Conservation (phyloP, 1,284 basidiomycete species). For the Heterobasidion irregulare region DNA sequence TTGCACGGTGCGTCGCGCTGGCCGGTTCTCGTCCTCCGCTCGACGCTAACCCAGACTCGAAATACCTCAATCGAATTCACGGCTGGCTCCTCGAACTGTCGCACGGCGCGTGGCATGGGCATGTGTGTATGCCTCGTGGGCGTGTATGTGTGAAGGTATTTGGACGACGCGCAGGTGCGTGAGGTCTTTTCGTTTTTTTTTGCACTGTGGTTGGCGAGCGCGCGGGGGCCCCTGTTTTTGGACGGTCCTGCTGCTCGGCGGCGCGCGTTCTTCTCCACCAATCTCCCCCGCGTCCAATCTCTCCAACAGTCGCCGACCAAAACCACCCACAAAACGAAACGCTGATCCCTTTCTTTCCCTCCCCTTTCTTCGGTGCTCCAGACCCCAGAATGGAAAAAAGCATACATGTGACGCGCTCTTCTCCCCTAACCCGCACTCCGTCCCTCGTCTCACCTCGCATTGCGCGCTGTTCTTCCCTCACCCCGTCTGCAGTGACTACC, state of each 20-base stretch:
- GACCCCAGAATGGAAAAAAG: conserved; percentile 77
- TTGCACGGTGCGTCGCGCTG: conserved; percentile 31
- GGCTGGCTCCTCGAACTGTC: too few species aligned
- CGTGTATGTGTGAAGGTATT: conserved; percentile 34
- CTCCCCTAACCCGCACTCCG: background rate
- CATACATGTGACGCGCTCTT: conserved; percentile 57
- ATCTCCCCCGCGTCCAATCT: background rate
- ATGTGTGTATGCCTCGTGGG: too few species aligned
- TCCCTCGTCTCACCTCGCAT: conserved; percentile 1
- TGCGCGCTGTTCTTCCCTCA: background rate
- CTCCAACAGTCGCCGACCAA: background rate
- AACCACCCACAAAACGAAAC: background rate
- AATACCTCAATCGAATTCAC: background rate
- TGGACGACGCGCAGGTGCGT: conserved; percentile 60
- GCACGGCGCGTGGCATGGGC: too few species aligned
- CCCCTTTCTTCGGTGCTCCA: conserved; percentile 16
- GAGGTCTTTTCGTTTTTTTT: too few species aligned
- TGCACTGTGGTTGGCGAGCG: too few species aligned
- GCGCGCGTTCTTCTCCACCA: background rate
- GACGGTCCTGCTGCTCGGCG: too few species aligned
- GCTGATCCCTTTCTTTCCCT: too few species aligned
- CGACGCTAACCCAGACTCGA: background rate
- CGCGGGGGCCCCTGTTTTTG: too few species aligned
- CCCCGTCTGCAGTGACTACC: conserved; percentile 55
- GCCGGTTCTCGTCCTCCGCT: conserved; percentile 9